Evolutionary conservation across 495 filamentous ascomycete genomes (phyloP), one percentile per base, ranked within the genome.

Genomic region (Achaetomiella virescens): DNA sequence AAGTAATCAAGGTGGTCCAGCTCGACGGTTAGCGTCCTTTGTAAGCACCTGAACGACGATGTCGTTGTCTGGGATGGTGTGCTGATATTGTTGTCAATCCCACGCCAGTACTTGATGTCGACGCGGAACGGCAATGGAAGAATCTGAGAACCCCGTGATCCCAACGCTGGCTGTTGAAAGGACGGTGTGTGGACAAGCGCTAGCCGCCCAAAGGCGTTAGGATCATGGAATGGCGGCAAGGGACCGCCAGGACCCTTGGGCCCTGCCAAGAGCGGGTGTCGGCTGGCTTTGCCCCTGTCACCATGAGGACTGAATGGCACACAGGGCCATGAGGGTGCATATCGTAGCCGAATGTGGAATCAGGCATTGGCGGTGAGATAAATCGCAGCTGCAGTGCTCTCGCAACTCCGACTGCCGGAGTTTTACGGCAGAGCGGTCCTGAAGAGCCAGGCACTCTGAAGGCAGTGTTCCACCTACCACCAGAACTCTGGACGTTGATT

Each of bases 71-170:
- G 29, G n/a, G 37, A 11, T 18, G 35, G 48, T 29, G 37, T 41
- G 48, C 2, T 18, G 36, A 38, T 17, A 20, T 8, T 18, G 48
- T 29, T 14, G 22, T 52, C 48, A 52, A 41, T 49, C 21, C 6
- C 47, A 37, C 31, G 6, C 21, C 2, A 46, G 29, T n/a, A 36
- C 27, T n/a, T 10, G 11, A n/a, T 6, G 14, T 18, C 5, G 36
- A 11, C 40, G 25, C 21, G 6, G 15, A 46, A 46, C 43, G 2
- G 14, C 22, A 27, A 22, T 12, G 15, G 44, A 10, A 58, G 43
- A 47, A 46, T 47, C 35, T 42, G 46, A 24, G 21, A 54, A 31
- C 38, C 47, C 38, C 57, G 57, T 60, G 52, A 60, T 55, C 56
- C 15, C 21, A 2, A 29, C 25, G 27, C 37, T n/a, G 35, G 3